phyloP scores from a whole-genome alignment of 345 rosid species.

The Arabis hirsuta region DNA sequence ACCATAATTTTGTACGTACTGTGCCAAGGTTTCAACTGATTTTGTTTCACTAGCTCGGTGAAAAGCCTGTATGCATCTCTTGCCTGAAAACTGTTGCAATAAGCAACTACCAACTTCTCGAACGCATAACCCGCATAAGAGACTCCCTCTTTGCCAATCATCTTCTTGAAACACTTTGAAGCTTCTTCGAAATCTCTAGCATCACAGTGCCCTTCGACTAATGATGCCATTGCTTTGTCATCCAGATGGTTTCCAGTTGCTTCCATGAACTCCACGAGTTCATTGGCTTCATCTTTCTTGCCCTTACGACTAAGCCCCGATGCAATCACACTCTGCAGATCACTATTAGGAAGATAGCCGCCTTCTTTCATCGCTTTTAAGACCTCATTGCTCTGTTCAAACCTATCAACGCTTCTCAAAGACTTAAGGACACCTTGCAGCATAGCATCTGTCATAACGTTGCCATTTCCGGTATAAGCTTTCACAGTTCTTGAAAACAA shows the following conservation, averaged over 20 bases:
- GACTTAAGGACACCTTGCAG: slow-evolving; percentile 67
- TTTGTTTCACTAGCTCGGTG: slow-evolving; percentile 44
- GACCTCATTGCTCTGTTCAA: slow-evolving; percentile 63
- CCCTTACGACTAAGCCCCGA: slow-evolving; percentile 61
- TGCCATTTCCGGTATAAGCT: slow-evolving; percentile 58
- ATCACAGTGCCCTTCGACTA: slow-evolving; percentile 72
- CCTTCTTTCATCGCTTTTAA: slow-evolving; percentile 68
- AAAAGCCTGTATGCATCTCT: slow-evolving; percentile 67
- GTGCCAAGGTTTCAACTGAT: slow-evolving; percentile 65
- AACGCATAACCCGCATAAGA: slow-evolving; percentile 55
- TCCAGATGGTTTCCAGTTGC: slow-evolving; percentile 57
- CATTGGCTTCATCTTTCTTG: slow-evolving; percentile 55
- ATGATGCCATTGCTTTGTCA: slow-evolving; percentile 60
- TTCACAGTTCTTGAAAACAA: slow-evolving; percentile 69
- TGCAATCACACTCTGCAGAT: slow-evolving; percentile 60
- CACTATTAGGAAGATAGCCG: slow-evolving; percentile 53
- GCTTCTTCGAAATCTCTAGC: slow-evolving; percentile 77
- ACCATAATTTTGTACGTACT: slow-evolving; percentile 68
- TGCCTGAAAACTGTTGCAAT: slow-evolving; percentile 64
- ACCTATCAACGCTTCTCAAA: slow-evolving; percentile 66
- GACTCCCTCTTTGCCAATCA: slow-evolving; percentile 62
- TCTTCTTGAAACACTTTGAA: slow-evolving; percentile 56
- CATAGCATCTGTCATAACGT: slow-evolving; percentile 58
- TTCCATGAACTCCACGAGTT: slow-evolving; percentile 58
- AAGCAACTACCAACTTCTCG: slow-evolving; percentile 64